Conservation (phyloP, 352 stramenopile species). For the Phytopythium aichiense region DNA sequence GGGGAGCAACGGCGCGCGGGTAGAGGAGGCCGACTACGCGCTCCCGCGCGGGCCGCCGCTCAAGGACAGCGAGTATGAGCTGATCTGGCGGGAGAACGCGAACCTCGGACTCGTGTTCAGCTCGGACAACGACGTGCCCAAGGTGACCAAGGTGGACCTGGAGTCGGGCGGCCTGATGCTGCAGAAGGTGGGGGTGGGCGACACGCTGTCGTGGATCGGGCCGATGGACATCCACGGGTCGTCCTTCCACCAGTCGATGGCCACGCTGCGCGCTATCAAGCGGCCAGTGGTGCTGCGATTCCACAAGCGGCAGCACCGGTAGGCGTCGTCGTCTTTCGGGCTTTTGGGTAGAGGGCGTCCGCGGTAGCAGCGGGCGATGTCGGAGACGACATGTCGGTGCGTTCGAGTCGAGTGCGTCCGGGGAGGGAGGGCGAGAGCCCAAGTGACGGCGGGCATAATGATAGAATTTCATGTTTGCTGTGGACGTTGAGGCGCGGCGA, state of each 20-base stretch:
- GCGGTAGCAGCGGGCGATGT: background rate
- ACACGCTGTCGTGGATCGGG: constrained; percentile 76
- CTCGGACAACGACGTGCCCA: constrained; percentile 66
- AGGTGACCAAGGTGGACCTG: constrained; percentile 81
- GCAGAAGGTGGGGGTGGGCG: constrained; percentile 62
- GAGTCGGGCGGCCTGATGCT: constrained; percentile 73
- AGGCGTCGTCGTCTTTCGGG: background rate
- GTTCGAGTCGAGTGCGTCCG: background rate
- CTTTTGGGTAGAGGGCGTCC: background rate
- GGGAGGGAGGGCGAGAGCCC: background rate
- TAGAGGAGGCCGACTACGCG: constrained; percentile 40
- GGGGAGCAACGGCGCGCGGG: constrained; percentile 4
- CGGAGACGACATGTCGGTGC: too few species aligned
- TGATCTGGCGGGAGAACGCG: constrained; percentile 81
- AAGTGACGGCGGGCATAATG: background rate
- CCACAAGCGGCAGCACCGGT: constrained; percentile 29
- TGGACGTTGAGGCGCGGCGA: background rate
- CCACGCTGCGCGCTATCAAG: constrained; percentile 74
- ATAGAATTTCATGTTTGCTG: constrained; percentile 9
- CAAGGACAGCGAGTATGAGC: constrained; percentile 73
- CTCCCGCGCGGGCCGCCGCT: constrained; percentile 52
- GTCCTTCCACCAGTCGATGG: constrained; percentile 85
- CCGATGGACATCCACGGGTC: constrained; percentile 72
- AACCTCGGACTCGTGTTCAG: constrained; percentile 85
- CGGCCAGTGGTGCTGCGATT: constrained; percentile 81